Evolutionary conservation across 208 protist genomes (phyloP), one percentile per base, ranked within the genome.

Genomic region (Naegleria lovaniensis): DNA sequence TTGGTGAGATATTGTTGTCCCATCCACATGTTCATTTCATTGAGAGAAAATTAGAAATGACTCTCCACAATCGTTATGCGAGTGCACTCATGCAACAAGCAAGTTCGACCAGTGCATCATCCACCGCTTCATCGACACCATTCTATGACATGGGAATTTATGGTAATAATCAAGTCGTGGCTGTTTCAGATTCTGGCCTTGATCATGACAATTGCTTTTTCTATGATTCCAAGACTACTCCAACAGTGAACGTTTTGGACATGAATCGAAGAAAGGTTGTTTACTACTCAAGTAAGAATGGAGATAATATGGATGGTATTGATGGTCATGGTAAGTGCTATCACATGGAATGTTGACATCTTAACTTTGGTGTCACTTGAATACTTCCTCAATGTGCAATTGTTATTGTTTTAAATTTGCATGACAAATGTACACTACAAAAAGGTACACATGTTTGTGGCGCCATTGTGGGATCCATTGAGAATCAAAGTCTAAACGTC

Each of bases 201-300:
- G 79, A 85, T 85, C 41, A 22, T 5, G 79, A 85, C 36, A 85
- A 43, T 9, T 85, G 79, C 41, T 85, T 85, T 22, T 85, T 85
- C 36, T 22, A 40, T 85, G 79, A 85, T 85, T 25, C 36, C 6
- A 43, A 7, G 13, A 85, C 5, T 5, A 7, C 79, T 43, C 15
- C 9, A 5, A 43, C 38, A 0, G 38, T 85, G 4, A 43, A 85
- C 25, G 41, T 13, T 41, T 16, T 85, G 11, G 22, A 43, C 15
- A 43, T 2, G 0, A 40, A 13, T 43, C n/a, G n/a, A 36, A 39
- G 79, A 43, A 85, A 85, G n/a, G 15, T 85, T 43, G 79, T 85
- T 29, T 16, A 39, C 13, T 85, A 85, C 11, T 43, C 38, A 1
- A 85, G 36, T 1, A 79, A 7, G 5, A 36, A 79, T 36, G 29